Percentiles rank a stretch among this genome's conserved stretches.
These are phyloP conservation scores for Magnusiomyces suaveolens DNA, from an alignment of 1,139 yeast species.

Conservation along the genomic window DNA sequence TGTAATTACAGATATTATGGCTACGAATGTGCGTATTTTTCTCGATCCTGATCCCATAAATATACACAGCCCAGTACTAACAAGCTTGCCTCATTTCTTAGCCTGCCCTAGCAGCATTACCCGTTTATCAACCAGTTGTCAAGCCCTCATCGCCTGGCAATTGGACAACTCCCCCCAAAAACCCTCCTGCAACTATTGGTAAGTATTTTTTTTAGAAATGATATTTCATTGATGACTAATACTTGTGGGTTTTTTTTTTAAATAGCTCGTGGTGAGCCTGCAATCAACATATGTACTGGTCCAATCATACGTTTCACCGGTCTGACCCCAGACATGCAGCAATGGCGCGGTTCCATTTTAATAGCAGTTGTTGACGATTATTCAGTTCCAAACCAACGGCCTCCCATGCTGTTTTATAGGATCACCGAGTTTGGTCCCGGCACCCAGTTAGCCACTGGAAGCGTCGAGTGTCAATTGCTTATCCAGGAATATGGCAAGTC, in stretches of 20 bases:
- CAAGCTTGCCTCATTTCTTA: too few species aligned
- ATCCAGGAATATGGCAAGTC: slow-evolving; percentile 42
- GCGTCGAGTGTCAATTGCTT: background rate
- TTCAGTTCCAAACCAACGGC: background rate
- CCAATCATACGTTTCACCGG: slow-evolving; percentile 65
- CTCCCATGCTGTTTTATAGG: too few species aligned
- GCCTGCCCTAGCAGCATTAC: background rate
- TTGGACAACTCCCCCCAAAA: background rate
- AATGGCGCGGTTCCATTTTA: slow-evolving; percentile 59
- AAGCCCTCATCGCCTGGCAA: background rate
- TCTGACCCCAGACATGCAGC: slow-evolving; percentile 41
- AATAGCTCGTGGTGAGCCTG: slow-evolving; percentile 24
- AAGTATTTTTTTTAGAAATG: background rate
- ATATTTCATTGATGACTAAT: too few species aligned
- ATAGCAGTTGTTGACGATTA: slow-evolving; percentile 42
- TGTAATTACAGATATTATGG: too few species aligned
- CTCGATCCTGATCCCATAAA: too few species aligned
- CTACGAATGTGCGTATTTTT: too few species aligned
- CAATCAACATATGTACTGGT: slow-evolving; percentile 56
- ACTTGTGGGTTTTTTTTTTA: background rate
- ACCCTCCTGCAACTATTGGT: background rate
- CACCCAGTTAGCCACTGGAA: background rate
- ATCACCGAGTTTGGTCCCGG: too few species aligned
- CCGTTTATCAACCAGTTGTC: background rate
- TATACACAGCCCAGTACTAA: too few species aligned